These are phyloP conservation scores for Pseudogymnoascus pannorum DNA, from an alignment of 2,329 filamentous ascomycete species.

Conservation along the genomic window DNA sequence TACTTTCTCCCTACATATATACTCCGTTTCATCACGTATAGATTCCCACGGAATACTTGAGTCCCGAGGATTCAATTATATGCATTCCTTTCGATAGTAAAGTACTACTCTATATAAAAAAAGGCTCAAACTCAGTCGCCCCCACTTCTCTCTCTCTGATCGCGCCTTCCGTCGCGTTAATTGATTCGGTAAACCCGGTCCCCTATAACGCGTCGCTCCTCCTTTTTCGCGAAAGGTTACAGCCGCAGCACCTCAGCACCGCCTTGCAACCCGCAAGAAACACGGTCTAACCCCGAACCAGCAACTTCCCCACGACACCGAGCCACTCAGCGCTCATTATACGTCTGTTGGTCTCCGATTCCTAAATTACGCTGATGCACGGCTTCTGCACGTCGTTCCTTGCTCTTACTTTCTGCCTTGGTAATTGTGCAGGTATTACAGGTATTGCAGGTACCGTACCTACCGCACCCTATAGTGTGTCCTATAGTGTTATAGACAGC, in stretches of 20 bases:
- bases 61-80: not conserved
- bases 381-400: not conserved
- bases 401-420: not conserved
- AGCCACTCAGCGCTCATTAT: not conserved
- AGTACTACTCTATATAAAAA: not conserved
- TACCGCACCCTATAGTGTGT: not conserved
- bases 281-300: not conserved
- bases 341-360: not conserved
- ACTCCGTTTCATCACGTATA: not conserved
- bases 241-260: not conserved
- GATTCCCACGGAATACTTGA: not conserved
- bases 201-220: slow-evolving; percentile 2
- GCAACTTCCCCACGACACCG: not conserved
- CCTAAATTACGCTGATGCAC: slow-evolving; percentile 1
- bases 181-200: not conserved
- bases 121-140: not conserved
- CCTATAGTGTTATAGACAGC: not conserved
- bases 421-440: not conserved
- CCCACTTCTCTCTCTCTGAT: not conserved
- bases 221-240: not conserved
- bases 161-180: not conserved
- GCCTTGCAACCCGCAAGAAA: not conserved
- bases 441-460: not conserved
- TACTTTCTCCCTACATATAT: not conserved
- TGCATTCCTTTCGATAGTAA: not conserved